phyloP scores from a whole-genome alignment of 768 basidiomycete genomes.

The Pleurotus platypus region DNA sequence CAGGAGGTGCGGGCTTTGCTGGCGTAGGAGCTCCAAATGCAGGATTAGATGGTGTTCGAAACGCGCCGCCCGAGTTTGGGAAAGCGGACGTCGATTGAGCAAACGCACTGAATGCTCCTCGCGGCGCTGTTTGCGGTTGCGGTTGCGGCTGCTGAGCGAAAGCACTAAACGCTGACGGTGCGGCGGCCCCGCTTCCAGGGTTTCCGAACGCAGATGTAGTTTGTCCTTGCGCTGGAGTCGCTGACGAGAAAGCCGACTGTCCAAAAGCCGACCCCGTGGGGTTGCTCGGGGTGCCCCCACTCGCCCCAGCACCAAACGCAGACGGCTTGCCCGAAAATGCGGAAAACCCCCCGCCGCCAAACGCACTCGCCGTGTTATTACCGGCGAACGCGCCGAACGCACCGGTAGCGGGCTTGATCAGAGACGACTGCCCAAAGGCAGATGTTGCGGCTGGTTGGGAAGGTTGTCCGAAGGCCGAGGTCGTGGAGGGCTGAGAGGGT shows the following conservation, averaged over 20 bases:
- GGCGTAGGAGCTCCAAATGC: conserved; percentile 12
- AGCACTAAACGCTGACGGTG: conserved; percentile 24
- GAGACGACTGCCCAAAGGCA: conserved; percentile 17
- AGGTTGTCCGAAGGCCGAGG: conserved; percentile 27
- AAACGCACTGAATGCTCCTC: background rate
- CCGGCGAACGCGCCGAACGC: conserved; percentile 44
- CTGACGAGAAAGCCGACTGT: conserved; percentile 12
- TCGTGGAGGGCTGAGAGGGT: conserved; percentile 11
- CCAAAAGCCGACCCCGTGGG: conserved; percentile 24
- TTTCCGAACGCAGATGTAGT: conserved; percentile 16
- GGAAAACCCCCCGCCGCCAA: conserved; percentile 21
- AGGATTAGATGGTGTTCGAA: background rate
- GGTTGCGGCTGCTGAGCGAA: background rate
- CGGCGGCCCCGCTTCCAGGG: conserved; percentile 6
- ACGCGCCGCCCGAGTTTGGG: conserved; percentile 2
- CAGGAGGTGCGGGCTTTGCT: conserved; percentile 9
- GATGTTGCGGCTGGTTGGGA: conserved; percentile 12
- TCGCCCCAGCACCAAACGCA: conserved; percentile 32
- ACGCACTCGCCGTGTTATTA: conserved; percentile 20
- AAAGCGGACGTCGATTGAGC: background rate
- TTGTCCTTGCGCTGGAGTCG: conserved; percentile 6
- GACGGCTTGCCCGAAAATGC: conserved; percentile 35
- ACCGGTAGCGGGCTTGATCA: conserved; percentile 49
- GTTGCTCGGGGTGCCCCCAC: conserved; percentile 10
- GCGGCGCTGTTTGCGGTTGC: conserved; percentile 10